Conservation (phyloP, 192 early-diverging fungal species). For the Backusella tarrabulga region DNA sequence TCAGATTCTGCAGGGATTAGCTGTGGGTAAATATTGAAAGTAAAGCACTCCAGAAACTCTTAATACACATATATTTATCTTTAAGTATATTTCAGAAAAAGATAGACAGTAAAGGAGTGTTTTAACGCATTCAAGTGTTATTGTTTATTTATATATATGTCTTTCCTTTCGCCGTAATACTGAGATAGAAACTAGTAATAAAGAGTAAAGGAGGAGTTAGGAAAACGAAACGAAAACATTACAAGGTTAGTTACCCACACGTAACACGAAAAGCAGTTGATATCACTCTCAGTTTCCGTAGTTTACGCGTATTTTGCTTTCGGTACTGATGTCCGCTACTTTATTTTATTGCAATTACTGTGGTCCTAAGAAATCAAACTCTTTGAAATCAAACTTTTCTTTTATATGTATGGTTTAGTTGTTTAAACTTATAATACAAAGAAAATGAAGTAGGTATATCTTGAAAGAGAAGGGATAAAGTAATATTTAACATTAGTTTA, state of each 20-base stretch:
- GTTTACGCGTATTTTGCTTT: neutral
- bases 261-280: neutral
- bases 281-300: neutral
- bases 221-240: neutral
- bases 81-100: neutral
- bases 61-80: neutral
- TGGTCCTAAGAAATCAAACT: too few species aligned
- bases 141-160: neutral
- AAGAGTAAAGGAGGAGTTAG: neutral
- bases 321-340: neutral
- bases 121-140: neutral
- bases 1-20: neutral
- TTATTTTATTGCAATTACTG: too few species aligned
- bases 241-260: neutral
- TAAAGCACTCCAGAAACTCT: neutral
- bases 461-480: too few species aligned
- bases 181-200: neutral
- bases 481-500: too few species aligned
- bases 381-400: too few species aligned
- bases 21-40: neutral
- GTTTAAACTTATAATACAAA: too few species aligned
- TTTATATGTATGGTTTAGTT: too few species aligned
- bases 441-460: too few species aligned
- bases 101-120: neutral
- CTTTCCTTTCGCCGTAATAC: neutral